Evolutionary conservation across 164 flowering plant species (phyloP).

Genomic region (Vitis rotundifolia): DNA sequence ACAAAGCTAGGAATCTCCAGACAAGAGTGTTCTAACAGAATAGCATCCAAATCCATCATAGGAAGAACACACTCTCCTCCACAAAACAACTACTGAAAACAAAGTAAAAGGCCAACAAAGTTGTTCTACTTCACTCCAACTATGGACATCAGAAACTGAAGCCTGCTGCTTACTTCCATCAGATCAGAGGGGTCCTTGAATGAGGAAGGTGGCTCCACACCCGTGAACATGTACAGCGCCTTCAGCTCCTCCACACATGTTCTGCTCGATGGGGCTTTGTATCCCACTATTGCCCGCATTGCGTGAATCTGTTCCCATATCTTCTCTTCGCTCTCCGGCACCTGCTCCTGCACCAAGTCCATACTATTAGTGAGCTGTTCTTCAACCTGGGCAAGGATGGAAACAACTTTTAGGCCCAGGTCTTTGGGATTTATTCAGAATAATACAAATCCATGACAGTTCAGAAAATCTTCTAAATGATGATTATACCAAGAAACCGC

Average conservation of each 20-base stretch:
- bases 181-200: slow-evolving; percentile 41
- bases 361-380: too few species aligned
- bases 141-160: slow-evolving; percentile 72
- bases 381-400: too few species aligned
- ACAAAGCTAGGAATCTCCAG: too few species aligned
- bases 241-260: slow-evolving; percentile 64
- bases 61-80: too few species aligned
- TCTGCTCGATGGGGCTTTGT: slow-evolving; percentile 32
- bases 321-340: slow-evolving; percentile 41
- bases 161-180: slow-evolving; percentile 45
- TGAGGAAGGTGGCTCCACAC: slow-evolving; percentile 72
- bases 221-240: slow-evolving; percentile 76
- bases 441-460: too few species aligned
- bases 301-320: slow-evolving; percentile 69
- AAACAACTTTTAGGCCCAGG: too few species aligned
- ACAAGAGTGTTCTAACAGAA: too few species aligned
- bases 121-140: slow-evolving; percentile 63
- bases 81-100: too few species aligned
- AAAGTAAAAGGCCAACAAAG: neutral
- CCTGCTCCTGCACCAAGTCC: slow-evolving; percentile 22
- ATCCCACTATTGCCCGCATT: slow-evolving; percentile 69
- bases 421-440: too few species aligned
- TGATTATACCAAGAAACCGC: too few species aligned
- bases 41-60: too few species aligned
- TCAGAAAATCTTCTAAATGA: too few species aligned